Evolutionary conservation across 148 eudicot species (phyloP).

Genomic region (Chenopodium album): DNA sequence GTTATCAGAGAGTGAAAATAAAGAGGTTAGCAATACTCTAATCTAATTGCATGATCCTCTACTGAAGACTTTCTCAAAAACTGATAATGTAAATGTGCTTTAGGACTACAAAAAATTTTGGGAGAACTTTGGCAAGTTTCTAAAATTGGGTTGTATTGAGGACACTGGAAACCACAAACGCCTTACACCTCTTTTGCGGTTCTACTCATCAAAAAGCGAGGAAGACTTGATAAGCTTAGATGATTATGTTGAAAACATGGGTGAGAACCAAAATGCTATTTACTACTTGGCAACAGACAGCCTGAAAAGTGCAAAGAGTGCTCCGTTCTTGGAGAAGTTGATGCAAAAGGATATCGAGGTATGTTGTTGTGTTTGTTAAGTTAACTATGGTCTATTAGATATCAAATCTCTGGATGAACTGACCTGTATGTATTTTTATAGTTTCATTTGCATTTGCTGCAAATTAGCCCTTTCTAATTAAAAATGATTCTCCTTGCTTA

Average conservation of each 20-base stretch:
- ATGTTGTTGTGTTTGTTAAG: constrained; percentile 15
- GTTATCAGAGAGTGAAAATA: constrained; percentile 76
- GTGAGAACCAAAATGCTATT: constrained; percentile 90
- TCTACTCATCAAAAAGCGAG: constrained; percentile 82
- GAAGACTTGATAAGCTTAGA: constrained; percentile 88
- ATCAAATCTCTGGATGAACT: not conserved
- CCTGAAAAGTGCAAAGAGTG: constrained; percentile 88
- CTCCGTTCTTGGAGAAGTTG: constrained; percentile 95
- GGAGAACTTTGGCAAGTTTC: constrained; percentile 96
- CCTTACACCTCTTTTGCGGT: constrained; percentile 76
- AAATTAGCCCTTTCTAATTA: too few relatives aligned
- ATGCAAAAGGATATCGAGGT: constrained; percentile 92
- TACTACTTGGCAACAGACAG: constrained; percentile 95
- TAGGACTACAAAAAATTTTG: constrained; percentile 95
- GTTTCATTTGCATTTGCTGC: not conserved
- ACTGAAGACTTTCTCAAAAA: not conserved
- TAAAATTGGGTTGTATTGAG: constrained; percentile 94
- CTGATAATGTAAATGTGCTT: constrained; percentile 2
- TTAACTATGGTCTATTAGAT: not conserved
- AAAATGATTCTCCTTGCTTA: not conserved
- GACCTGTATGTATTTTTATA: not conserved
- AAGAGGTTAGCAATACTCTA: constrained; percentile 56
- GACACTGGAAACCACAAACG: constrained; percentile 96
- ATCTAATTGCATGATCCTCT: not conserved
- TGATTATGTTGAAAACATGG: constrained; percentile 94